Percentiles rank a stretch among this genome's conserved stretches.
phyloP scores from a whole-genome alignment of 768 basidiomycete genomes.

The Pholiota conissans region DNA sequence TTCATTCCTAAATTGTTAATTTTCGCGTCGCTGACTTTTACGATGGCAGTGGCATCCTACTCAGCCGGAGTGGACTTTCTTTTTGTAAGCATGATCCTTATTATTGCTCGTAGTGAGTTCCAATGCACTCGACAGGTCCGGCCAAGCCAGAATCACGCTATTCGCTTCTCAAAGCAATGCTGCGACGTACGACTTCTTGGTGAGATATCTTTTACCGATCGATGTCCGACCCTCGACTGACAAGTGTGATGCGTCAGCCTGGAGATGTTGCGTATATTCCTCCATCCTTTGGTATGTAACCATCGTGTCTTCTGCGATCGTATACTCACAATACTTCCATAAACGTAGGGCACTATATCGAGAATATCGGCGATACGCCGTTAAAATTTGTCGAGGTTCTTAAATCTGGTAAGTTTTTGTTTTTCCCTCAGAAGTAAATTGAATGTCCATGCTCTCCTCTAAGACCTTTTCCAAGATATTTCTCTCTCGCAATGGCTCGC shows the following conservation, averaged over 20 bases:
- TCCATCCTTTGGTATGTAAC: slow-evolving; percentile 29
- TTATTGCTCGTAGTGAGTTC: neutral
- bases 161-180: slow-evolving; percentile 62
- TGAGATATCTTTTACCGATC: slow-evolving; percentile 15
- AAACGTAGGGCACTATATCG: slow-evolving; percentile 67
- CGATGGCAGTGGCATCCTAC: slow-evolving; percentile 73
- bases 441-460: no score
- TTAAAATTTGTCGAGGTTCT: slow-evolving; percentile 65
- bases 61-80: slow-evolving; percentile 65
- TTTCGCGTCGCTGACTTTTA: neutral
- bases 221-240: neutral
- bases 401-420: slow-evolving; percentile 37
- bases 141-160: slow-evolving; percentile 56
- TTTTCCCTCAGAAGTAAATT: no score
- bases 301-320: neutral
- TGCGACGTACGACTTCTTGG: slow-evolving; percentile 60
- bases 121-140: slow-evolving; percentile 36
- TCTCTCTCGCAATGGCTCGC: slow-evolving; percentile 65
- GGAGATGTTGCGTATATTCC: slow-evolving; percentile 43
- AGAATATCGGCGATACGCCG: slow-evolving; percentile 63
- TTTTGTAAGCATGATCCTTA: slow-evolving; percentile 37
- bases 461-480: slow-evolving; percentile 55
- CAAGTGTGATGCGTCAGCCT: slow-evolving; percentile 19
- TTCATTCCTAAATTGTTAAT: neutral
- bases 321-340: neutral